These are phyloP conservation scores for Podaxis sp. DNA, from an alignment of 768 basidiomycete species.

Conservation along the genomic window DNA sequence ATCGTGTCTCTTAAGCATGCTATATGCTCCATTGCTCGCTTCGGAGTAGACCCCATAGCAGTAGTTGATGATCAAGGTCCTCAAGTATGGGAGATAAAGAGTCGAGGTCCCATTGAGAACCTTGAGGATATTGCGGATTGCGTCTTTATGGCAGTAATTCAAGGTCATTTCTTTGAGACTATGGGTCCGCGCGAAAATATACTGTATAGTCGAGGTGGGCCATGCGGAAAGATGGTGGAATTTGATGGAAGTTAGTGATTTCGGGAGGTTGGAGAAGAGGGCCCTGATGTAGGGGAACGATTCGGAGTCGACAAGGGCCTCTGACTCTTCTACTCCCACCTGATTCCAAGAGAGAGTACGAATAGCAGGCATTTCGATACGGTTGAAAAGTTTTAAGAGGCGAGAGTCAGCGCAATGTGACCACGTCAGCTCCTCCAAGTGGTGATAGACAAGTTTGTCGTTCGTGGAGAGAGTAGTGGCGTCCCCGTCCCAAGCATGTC, in stretches of 20 bases:
- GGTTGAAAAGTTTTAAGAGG: not conserved
- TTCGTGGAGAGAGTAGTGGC: not conserved
- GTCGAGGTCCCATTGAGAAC: not conserved
- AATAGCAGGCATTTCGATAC: not conserved
- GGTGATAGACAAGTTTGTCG: not conserved
- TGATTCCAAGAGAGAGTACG: not conserved
- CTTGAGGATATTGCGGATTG: not conserved
- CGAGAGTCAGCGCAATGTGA: not conserved
- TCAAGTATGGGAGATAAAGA: not conserved
- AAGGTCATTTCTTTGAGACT: not conserved
- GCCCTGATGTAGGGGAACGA: not conserved
- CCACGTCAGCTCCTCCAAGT: not conserved
- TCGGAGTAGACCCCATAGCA: not conserved
- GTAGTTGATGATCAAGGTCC: not conserved
- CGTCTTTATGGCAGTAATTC: not conserved
- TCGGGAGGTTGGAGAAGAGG: not conserved
- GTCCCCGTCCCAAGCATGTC: not conserved
- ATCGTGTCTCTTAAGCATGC: not conserved
- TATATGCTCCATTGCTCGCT: not conserved
- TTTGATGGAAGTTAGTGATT: not conserved
- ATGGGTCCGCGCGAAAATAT: not conserved
- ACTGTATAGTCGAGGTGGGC: not conserved
- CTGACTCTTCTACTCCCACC: not conserved
- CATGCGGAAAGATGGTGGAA: slow-evolving; percentile 1
- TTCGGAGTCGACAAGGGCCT: not conserved